Evolutionary conservation across 2,329 filamentous ascomycete genomes (phyloP).

Genomic region (Epicoccum nigrum): DNA sequence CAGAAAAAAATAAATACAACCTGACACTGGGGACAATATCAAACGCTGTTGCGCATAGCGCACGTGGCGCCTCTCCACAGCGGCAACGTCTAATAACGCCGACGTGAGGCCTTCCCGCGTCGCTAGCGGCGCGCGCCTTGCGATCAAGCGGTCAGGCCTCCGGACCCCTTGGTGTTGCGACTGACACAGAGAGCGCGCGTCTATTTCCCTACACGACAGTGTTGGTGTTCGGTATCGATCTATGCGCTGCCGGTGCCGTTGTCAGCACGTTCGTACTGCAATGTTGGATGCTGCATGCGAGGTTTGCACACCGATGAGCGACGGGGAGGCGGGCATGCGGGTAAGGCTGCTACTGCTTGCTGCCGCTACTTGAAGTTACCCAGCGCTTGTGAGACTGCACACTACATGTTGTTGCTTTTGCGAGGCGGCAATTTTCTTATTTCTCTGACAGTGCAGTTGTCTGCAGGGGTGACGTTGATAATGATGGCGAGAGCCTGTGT

Average conservation of each 20-base stretch:
- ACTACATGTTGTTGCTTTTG: not conserved
- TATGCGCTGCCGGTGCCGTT: slow-evolving; percentile 3
- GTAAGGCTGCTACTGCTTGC: not conserved
- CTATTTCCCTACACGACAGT: slow-evolving; percentile 4
- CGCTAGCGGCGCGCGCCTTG: too few species aligned
- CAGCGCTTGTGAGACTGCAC: not conserved
- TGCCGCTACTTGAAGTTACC: too few species aligned
- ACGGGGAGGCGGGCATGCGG: not conserved
- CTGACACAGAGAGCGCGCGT: slow-evolving; percentile 18
- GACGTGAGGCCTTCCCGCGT: slow-evolving; percentile 12
- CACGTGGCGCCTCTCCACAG: slow-evolving; percentile 18
- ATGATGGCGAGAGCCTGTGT: too few species aligned
- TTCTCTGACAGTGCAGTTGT: too few species aligned
- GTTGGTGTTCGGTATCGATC: not conserved
- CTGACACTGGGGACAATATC: not conserved
- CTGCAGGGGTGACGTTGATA: too few species aligned
- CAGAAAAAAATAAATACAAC: not conserved
- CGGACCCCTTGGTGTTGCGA: slow-evolving; percentile 3
- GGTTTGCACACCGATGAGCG: slow-evolving; percentile 11
- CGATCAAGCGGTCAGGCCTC: slow-evolving; percentile 11
- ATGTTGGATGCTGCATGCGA: not conserved
- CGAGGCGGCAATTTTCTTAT: too few species aligned
- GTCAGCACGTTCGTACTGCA: slow-evolving; percentile 3
- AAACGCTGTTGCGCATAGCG: slow-evolving; percentile 5
- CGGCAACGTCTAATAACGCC: slow-evolving; percentile 12